Base-by-base conservation (phyloP, 75 land plant species). In the Sequoiadendron giganteum region DNA sequence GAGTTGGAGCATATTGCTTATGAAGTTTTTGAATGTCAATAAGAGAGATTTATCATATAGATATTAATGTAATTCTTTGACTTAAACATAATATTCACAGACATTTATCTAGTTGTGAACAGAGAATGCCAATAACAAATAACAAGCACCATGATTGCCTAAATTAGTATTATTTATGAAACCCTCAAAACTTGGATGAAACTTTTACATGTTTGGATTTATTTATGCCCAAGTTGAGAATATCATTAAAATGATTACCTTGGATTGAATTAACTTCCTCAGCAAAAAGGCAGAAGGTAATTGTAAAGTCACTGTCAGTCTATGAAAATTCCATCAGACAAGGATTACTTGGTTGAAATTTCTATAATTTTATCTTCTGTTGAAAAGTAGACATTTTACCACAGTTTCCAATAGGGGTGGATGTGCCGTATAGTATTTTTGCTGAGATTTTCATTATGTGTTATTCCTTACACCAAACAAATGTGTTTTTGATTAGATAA, bases 211-310 rank as follows among this genome's bases (percentile, higher is more conserved):
- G 78, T 75, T 76, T 76, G 40, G 4, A 38, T 76, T 38, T 18
- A 76, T 76, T 34, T 76, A 76, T 76, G 18, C 40, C 40, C 40
- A 76, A 76, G 39, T 76, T 76, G 42, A 76, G 79, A 78, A 78
- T 36, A 25, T 61, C 68, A 61, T 19, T 21, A 21, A 21, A 16
- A 34, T 78, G 13, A 39, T 16, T 78, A 78, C 42, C 40, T 36
- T 16, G 43, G 81, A 39, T 61, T 38, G 43, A 39, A 78, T 7
- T 39, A 78, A 32, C 25, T 39, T 19, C 43, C 36, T 78, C 21
- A 30, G 81, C 39, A 40, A 5, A 78, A 78, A 39, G 43, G 18
- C 18, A 39, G 16, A 78, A 10, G 52, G 1, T 49, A 49, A 49
- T 49, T 38, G 42, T 76, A 38, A 38, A 38, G 16, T 3, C 28